A percentile compares a stretch with the other conserved stretches of the same genome.
phyloP scores from a whole-genome alignment of 164 flowering plant genomes.

The Piper longum region DNA sequence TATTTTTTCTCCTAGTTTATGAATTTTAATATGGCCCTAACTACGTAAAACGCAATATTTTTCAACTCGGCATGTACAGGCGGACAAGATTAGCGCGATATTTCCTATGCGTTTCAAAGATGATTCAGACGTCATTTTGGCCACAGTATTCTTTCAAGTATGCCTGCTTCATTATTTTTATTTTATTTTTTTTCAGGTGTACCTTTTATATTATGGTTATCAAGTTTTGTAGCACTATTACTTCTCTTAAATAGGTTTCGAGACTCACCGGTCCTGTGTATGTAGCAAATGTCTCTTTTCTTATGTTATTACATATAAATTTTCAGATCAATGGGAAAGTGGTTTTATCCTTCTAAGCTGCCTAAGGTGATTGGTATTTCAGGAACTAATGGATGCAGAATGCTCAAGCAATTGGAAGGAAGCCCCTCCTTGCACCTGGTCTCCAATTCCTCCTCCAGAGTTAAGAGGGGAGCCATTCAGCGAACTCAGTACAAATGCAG shows the following conservation, averaged over 20 bases:
- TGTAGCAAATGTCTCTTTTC: not conserved
- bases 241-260: too few relatives aligned
- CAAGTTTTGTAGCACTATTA: too few relatives aligned
- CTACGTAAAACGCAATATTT: not conserved
- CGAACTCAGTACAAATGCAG: constrained; percentile 76
- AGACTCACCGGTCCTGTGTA: not conserved
- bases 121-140: constrained; percentile 59
- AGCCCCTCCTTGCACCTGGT: constrained; percentile 76
- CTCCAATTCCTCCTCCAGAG: constrained; percentile 77
- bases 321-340: not conserved
- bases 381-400: constrained; percentile 75
- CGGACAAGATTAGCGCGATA: constrained; percentile 39
- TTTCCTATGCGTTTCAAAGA: constrained; percentile 82
- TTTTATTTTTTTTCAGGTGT: too few relatives aligned
- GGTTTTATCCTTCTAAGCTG: too few relatives aligned
- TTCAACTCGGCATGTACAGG: constrained; percentile 23
- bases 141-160: constrained; percentile 83
- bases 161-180: too few relatives aligned
- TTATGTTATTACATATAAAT: not conserved
- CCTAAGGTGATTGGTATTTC: not conserved
- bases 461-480: constrained; percentile 64
- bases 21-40: not conserved
- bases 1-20: not conserved
- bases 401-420: constrained; percentile 36
- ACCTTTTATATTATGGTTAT: too few relatives aligned